A percentile compares a stretch with the other conserved stretches of the same genome.
phyloP scores from a whole-genome alignment of 2,329 filamentous ascomycete species.

The Xylaria polymorpha region DNA sequence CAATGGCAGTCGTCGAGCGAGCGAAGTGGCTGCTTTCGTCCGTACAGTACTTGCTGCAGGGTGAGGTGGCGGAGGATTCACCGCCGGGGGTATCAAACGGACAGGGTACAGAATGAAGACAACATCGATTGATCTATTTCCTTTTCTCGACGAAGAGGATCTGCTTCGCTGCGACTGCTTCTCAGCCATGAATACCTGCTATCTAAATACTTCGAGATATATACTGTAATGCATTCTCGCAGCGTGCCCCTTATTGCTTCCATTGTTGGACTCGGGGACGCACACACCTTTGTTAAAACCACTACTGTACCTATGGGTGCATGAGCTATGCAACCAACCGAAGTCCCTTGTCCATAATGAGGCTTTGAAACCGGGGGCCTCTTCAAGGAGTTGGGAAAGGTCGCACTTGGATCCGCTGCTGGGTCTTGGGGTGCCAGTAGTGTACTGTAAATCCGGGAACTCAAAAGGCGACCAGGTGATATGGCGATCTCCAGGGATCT shows the following conservation, averaged over 20 bases:
- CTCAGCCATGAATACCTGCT: constrained; percentile 2
- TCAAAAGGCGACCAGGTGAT: constrained; percentile 31
- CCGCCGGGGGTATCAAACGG: constrained; percentile 37
- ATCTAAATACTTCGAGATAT: constrained; percentile 3
- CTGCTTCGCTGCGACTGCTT: constrained; percentile 10
- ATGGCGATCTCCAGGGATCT: constrained; percentile 34
- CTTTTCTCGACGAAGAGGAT: constrained; percentile 3
- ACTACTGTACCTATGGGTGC: constrained; percentile 6
- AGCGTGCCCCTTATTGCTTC: constrained; percentile 10
- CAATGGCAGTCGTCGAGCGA: constrained; percentile 33
- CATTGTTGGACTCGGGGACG: constrained; percentile 20
- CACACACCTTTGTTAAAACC: constrained; percentile 22
- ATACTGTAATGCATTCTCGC: constrained; percentile 2
- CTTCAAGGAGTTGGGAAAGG: constrained; percentile 31
- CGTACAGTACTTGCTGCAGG: constrained; percentile 38
- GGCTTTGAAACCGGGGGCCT: constrained; percentile 36
- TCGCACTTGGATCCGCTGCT: constrained; percentile 27
- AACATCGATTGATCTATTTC: constrained; percentile 10
- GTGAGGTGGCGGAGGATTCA: constrained; percentile 41
- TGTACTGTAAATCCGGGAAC: constrained; percentile 26
- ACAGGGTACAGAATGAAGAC: constrained; percentile 20
- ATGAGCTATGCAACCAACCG: constrained; percentile 35
- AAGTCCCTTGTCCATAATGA: constrained; percentile 35
- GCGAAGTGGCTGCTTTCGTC: constrained; percentile 36
- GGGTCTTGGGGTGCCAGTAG: constrained; percentile 19